Evolutionary conservation across 2,329 filamentous ascomycete genomes (phyloP).

Genomic region (Alternaria solani): DNA sequence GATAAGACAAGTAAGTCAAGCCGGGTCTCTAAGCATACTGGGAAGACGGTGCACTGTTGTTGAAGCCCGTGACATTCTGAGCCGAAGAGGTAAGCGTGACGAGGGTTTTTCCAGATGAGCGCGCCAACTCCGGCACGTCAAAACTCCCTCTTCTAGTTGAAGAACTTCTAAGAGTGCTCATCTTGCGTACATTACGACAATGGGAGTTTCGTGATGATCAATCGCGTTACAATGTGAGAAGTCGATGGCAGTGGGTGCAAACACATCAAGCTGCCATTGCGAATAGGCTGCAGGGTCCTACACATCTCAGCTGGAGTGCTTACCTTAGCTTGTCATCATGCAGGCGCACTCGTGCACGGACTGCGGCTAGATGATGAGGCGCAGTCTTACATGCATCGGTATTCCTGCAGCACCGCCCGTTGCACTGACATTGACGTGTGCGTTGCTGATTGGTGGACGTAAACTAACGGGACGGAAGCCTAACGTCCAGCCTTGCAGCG

Average conservation of each 20-base stretch:
- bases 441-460: constrained; percentile 26
- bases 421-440: constrained; percentile 46
- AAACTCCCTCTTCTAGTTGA: not conserved
- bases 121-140: not conserved
- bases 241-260: not conserved
- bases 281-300: not conserved
- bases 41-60: not conserved
- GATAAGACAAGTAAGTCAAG: not conserved
- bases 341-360: constrained; percentile 22
- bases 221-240: not conserved
- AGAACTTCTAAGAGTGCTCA: not conserved
- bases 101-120: not conserved
- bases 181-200: not conserved
- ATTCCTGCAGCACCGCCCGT: not conserved
- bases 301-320: not conserved
- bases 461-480: not conserved
- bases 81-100: not conserved
- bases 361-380: not conserved
- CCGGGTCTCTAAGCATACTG: not conserved
- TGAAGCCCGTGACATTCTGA: not conserved
- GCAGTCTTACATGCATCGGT: constrained; percentile 20
- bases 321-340: not conserved
- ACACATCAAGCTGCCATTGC: not conserved
- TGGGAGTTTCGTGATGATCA: not conserved
- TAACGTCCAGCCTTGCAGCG: not conserved